A percentile compares a stretch with the other conserved stretches of the same genome.
Conservation (phyloP, 164 flowering plant species). For the Stephania japonica region DNA sequence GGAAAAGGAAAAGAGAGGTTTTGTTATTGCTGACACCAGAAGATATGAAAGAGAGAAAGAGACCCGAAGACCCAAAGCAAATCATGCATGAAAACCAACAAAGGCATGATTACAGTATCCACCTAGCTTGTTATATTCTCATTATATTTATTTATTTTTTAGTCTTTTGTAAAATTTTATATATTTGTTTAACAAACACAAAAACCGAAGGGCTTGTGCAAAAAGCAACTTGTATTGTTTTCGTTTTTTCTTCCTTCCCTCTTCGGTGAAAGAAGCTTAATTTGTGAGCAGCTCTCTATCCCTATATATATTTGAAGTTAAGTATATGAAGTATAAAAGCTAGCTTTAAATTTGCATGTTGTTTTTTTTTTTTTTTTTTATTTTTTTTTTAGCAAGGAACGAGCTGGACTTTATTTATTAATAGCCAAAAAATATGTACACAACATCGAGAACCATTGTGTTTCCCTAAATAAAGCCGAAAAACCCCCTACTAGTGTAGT, state of each 20-base stretch:
- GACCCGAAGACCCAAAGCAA: constrained; percentile 30
- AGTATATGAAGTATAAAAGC: too few relatives aligned
- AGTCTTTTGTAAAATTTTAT: constrained; percentile 8
- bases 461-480: too few relatives aligned
- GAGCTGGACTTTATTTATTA: too few relatives aligned
- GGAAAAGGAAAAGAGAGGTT: neutral
- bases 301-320: too few relatives aligned
- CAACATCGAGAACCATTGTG: too few relatives aligned
- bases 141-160: constrained; percentile 19
- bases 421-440: too few relatives aligned
- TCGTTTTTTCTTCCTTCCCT: neutral
- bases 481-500: too few relatives aligned
- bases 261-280: constrained; percentile 9
- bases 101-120: constrained; percentile 44
- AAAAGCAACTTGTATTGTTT: constrained; percentile 10
- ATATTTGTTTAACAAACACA: constrained; percentile 7
- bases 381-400: too few relatives aligned
- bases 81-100: constrained; percentile 65
- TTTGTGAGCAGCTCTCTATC: constrained; percentile 7
- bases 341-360: neutral
- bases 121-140: constrained; percentile 35
- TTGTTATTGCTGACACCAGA: constrained; percentile 24
- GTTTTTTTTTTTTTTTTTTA: neutral
- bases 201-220: constrained; percentile 30
- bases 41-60: constrained; percentile 21